These are phyloP conservation scores for Lipomyces spencermartinsiae DNA, from an alignment of 805 yeast species.

Conservation along the genomic window DNA sequence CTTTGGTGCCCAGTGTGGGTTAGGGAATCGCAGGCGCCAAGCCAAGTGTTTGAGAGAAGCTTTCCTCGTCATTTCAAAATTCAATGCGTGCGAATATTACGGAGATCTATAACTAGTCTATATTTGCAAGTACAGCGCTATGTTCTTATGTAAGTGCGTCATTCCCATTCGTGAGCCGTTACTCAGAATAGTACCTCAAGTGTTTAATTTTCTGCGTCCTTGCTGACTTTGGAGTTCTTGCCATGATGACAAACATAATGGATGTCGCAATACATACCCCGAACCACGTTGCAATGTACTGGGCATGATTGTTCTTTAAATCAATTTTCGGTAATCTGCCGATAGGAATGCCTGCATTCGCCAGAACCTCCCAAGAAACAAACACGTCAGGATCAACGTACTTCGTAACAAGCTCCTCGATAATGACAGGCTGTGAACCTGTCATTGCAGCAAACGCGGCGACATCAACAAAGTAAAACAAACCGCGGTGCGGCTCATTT, in stretches of 20 bases:
- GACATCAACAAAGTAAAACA: conserved; percentile 82
- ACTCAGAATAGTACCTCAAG: conserved; percentile 22
- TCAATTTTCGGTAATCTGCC: conserved; percentile 84
- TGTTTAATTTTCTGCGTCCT: conserved; percentile 29
- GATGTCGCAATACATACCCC: conserved; percentile 79
- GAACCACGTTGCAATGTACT: conserved; percentile 94
- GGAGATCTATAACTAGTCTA: background rate
- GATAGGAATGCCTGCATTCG: conserved; percentile 85
- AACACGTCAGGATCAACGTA: conserved; percentile 27
- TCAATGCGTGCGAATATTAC: no score
- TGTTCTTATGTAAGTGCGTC: background rate
- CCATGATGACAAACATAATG: conserved; percentile 62
- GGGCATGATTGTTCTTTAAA: conserved; percentile 86
- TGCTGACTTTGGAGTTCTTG: conserved; percentile 50
- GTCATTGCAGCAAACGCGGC: conserved; percentile 76
- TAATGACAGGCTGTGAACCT: conserved; percentile 72
- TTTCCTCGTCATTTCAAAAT: no score
- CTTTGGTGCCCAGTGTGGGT: no score
- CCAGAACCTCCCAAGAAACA: conserved; percentile 52
- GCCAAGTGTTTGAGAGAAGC: no score
- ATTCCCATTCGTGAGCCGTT: background rate
- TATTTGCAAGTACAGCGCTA: no score
- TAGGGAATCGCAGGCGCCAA: no score
- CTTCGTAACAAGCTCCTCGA: conserved; percentile 69
- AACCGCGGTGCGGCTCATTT: conserved; percentile 66